A percentile compares a stretch with the other conserved stretches of the same genome.
Conservation (phyloP, 768 basidiomycete species). For the Trametes maxima region DNA sequence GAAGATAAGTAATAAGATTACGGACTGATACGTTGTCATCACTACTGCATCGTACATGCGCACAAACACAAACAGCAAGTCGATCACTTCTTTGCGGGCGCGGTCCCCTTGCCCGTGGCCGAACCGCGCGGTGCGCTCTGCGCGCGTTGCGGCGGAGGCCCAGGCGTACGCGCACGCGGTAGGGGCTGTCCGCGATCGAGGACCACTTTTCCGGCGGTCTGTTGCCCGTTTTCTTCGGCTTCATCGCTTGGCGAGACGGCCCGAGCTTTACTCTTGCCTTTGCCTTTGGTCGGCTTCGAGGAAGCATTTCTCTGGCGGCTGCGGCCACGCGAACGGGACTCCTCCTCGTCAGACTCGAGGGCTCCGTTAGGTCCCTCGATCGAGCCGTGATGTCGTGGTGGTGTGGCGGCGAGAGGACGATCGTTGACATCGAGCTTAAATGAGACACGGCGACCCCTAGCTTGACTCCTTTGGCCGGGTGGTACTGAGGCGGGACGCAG, state of each 20-base stretch:
- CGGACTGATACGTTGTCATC: neutral
- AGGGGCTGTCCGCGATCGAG: slow-evolving; percentile 3
- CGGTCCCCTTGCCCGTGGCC: neutral
- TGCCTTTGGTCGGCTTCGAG: slow-evolving; percentile 2
- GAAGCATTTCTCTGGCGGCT: neutral
- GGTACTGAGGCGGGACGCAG: slow-evolving; percentile 22
- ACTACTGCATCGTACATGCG: neutral
- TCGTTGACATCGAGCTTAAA: slow-evolving; percentile 45
- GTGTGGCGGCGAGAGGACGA: slow-evolving; percentile 18
- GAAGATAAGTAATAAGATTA: slow-evolving; percentile 19
- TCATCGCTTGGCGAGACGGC: slow-evolving; percentile 11
- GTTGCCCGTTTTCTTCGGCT: slow-evolving; percentile 4
- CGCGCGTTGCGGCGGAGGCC: slow-evolving; percentile 23
- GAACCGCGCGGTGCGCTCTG: slow-evolving; percentile 10
- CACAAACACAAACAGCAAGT: slow-evolving; percentile 1
- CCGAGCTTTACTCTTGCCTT: slow-evolving; percentile 21
- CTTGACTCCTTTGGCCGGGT: slow-evolving; percentile 49
- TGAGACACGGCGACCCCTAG: slow-evolving; percentile 58
- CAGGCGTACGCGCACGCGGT: slow-evolving; percentile 24
- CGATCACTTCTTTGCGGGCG: slow-evolving; percentile 9
- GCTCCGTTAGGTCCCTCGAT: neutral
- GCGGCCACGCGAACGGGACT: neutral
- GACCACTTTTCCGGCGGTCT: neutral
- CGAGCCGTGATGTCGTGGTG: neutral
- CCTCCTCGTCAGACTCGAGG: neutral